A percentile compares a stretch with the other conserved stretches of the same genome.
These are phyloP conservation scores for Hansenula sp. DNA, from an alignment of 1,139 yeast genomes.

Conservation along the genomic window DNA sequence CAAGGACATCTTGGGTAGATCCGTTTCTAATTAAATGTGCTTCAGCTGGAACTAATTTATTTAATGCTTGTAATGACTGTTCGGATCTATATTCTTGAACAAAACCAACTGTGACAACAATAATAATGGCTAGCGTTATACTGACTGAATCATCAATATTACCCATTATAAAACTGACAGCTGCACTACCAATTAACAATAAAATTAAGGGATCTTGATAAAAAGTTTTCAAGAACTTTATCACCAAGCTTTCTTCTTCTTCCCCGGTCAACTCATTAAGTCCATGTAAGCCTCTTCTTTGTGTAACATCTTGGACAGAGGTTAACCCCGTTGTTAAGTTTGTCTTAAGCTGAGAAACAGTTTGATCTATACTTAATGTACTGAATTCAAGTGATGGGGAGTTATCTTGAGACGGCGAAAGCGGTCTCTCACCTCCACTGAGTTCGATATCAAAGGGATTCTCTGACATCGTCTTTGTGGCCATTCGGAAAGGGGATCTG, in stretches of 20 bases:
- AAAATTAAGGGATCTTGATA: slow-evolving; percentile 87
- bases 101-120: slow-evolving; percentile 93
- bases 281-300: slow-evolving; percentile 74
- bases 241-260: slow-evolving; percentile 67
- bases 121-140: slow-evolving; percentile 80
- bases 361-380: slow-evolving; percentile 54
- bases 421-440: background rate
- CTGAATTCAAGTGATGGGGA: slow-evolving; percentile 40
- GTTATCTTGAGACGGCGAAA: background rate
- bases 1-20: slow-evolving; percentile 70
- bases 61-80: slow-evolving; percentile 86
- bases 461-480: slow-evolving; percentile 68
- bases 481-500: too few relatives aligned
- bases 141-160: slow-evolving; percentile 90
- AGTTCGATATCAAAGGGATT: slow-evolving; percentile 57
- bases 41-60: slow-evolving; percentile 88
- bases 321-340: slow-evolving; percentile 54
- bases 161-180: slow-evolving; percentile 81
- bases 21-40: slow-evolving; percentile 86
- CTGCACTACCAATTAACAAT: slow-evolving; percentile 82
- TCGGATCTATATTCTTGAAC: slow-evolving; percentile 95
- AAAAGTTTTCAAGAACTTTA: slow-evolving; percentile 73
- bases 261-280: slow-evolving; percentile 65
- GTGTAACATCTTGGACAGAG: slow-evolving; percentile 62
- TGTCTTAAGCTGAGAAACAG: slow-evolving; percentile 58